These are phyloP conservation scores for Cunninghamia lanceolata DNA, from an alignment of 75 land plant genomes.

Conservation along the genomic window DNA sequence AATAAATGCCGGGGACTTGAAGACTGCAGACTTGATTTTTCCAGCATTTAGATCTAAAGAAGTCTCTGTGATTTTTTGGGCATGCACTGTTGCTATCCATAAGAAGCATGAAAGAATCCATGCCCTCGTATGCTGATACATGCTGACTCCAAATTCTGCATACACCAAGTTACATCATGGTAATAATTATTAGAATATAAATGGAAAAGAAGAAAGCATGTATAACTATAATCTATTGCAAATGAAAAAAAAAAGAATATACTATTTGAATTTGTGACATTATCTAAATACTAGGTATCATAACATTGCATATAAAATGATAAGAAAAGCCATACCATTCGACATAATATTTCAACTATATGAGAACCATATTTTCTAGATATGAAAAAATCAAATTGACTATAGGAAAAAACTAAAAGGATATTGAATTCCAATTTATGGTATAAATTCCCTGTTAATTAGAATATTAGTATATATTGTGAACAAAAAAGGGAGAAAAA, in stretches of 20 bases:
- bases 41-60: too few species aligned
- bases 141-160: not conserved
- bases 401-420: not conserved
- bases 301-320: not conserved
- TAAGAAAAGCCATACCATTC: not conserved
- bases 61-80: not conserved
- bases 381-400: not conserved
- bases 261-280: not conserved
- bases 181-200: not conserved
- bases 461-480: not conserved
- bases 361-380: not conserved
- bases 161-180: not conserved
- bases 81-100: constrained; percentile 7
- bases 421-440: not conserved
- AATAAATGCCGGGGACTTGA: too few species aligned
- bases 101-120: not conserved
- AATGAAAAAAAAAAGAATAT: not conserved
- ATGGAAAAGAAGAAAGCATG: not conserved
- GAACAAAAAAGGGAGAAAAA: too few species aligned
- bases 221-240: not conserved
- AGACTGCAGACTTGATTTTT: too few species aligned
- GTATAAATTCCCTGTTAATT: not conserved
- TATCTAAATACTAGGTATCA: not conserved
- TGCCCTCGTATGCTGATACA: too few species aligned
- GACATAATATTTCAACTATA: not conserved